These are phyloP conservation scores for Coniella vitis DNA, from an alignment of 2,329 filamentous ascomycete species.

Conservation along the genomic window DNA sequence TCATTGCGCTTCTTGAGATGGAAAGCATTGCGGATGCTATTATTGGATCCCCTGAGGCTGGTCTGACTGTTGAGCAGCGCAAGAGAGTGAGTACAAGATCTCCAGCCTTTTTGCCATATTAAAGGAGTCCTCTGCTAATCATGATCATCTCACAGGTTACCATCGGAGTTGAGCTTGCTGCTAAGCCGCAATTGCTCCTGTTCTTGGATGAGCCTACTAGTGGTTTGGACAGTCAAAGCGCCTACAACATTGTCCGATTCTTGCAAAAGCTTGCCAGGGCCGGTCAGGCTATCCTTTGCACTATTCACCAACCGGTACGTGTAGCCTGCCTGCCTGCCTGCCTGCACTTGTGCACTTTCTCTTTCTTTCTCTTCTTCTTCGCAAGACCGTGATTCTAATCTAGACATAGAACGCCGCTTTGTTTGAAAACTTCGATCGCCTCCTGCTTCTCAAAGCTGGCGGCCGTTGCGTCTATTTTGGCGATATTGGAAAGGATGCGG, in stretches of 20 bases:
- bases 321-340: no score
- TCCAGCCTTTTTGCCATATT: not conserved
- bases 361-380: not conserved
- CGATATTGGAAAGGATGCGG: constrained; percentile 70
- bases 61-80: constrained; percentile 58
- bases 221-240: constrained; percentile 64
- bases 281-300: constrained; percentile 83
- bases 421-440: constrained; percentile 81
- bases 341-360: no score
- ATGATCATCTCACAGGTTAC: constrained; percentile 38
- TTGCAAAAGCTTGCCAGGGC: constrained; percentile 70
- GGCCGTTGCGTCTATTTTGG: constrained; percentile 83
- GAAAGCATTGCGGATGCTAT: constrained; percentile 52
- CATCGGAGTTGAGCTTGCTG: constrained; percentile 83
- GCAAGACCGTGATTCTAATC: not conserved
- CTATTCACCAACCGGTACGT: constrained; percentile 69
- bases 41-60: constrained; percentile 57
- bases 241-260: constrained; percentile 73
- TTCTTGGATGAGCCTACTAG: constrained; percentile 77
- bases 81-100: constrained; percentile 51
- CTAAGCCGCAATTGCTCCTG: constrained; percentile 68
- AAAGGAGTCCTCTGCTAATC: not conserved
- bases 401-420: constrained; percentile 57
- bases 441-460: constrained; percentile 71
- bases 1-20: constrained; percentile 51